Conservation (phyloP, 345 rosid genomes). For the Geranium rotundifolium region DNA sequence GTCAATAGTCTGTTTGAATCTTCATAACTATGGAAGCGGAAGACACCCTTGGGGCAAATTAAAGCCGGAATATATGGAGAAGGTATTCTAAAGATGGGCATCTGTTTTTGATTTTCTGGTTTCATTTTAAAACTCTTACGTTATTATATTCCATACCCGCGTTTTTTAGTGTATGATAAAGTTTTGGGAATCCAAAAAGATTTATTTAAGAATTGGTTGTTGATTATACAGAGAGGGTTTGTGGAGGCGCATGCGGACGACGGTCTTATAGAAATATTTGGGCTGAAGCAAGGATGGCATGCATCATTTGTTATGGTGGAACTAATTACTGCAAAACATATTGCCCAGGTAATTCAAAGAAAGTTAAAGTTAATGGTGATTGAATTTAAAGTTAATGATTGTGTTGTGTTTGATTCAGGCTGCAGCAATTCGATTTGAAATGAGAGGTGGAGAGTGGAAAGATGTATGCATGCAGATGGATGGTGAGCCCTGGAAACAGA, state of each 20-base stretch:
- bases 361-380: too few relatives aligned
- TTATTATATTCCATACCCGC: too few relatives aligned
- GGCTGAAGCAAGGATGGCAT: slow-evolving; percentile 98
- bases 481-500: slow-evolving; percentile 97
- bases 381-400: too few relatives aligned
- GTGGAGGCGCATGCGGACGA: slow-evolving; percentile 92
- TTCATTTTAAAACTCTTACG: too few relatives aligned
- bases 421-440: slow-evolving; percentile 71
- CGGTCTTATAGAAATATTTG: slow-evolving; percentile 89
- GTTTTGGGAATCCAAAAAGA: too few relatives aligned
- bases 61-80: slow-evolving; percentile 72
- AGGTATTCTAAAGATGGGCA: slow-evolving; percentile 25
- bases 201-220: too few relatives aligned
- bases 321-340: slow-evolving; percentile 95
- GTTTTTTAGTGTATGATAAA: too few relatives aligned
- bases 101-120: neutral
- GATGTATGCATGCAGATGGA: slow-evolving; percentile 95
- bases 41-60: slow-evolving; percentile 92
- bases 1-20: slow-evolving; percentile 86
- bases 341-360: slow-evolving; percentile 60
- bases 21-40: slow-evolving; percentile 89
- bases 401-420: slow-evolving; percentile 31
- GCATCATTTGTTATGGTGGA: slow-evolving; percentile 99
- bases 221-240: slow-evolving; percentile 72
- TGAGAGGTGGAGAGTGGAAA: slow-evolving; percentile 85